Evolutionary conservation across 1,284 basidiomycete species (phyloP).

Genomic region (Leccinum fuscescens): DNA sequence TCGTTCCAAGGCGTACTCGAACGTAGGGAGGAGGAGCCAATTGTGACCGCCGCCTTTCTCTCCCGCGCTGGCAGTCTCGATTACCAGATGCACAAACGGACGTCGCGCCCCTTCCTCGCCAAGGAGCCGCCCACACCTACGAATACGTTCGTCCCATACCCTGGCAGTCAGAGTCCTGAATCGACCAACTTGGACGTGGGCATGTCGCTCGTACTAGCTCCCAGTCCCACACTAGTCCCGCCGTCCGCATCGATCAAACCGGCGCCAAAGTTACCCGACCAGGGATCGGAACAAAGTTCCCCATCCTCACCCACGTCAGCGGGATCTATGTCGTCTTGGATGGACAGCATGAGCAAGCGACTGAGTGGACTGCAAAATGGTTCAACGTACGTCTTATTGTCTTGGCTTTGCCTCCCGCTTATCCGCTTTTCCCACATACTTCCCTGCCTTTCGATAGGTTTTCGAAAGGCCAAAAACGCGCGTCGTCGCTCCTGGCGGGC

Average conservation of each 20-base stretch:
- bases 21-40: neutral
- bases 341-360: constrained; percentile 57
- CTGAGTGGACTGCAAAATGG: constrained; percentile 57
- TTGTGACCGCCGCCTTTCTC: constrained; percentile 8
- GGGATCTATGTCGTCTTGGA: constrained; percentile 38
- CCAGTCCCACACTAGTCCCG: constrained; percentile 10
- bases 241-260: neutral
- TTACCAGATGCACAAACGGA: constrained; percentile 19
- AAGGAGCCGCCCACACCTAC: neutral
- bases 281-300: constrained; percentile 14
- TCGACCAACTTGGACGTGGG: constrained; percentile 6
- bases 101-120: neutral
- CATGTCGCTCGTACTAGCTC: constrained; percentile 6
- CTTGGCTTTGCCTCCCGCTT: neutral
- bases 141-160: neutral
- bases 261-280: neutral
- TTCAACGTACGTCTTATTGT: constrained; percentile 42
- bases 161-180: neutral
- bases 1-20: neutral
- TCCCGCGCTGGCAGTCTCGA: constrained; percentile 20
- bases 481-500: constrained; percentile 62
- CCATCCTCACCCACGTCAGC: constrained; percentile 28
- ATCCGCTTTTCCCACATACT: neutral
- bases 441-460: constrained; percentile 39
- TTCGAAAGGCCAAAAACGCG: constrained; percentile 62